Evolutionary conservation across 257 asterid genomes (phyloP).

Genomic region (Linderniella brevidens): DNA sequence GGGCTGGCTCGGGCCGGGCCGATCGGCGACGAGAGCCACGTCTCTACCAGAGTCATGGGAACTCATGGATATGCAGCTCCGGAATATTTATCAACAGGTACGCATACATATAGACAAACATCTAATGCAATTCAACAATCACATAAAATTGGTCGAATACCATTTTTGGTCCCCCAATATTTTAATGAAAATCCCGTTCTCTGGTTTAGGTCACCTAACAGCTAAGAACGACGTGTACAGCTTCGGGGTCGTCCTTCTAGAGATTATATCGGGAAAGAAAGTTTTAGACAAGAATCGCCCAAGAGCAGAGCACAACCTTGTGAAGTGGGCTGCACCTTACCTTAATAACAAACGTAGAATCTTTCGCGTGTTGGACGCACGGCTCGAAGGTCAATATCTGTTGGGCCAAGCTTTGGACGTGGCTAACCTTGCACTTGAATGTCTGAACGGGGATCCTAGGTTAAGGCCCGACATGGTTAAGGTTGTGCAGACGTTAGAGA

Average conservation of each 20-base stretch:
- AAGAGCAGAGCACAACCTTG: slow-evolving; percentile 43
- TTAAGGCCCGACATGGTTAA: slow-evolving; percentile 40
- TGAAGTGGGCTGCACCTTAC: slow-evolving; percentile 56
- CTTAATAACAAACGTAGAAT: slow-evolving; percentile 39
- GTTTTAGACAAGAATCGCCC: slow-evolving; percentile 57
- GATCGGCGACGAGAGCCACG: slow-evolving; percentile 58
- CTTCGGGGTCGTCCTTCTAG: slow-evolving; percentile 64
- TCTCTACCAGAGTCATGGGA: slow-evolving; percentile 72
- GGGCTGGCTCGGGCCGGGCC: slow-evolving; percentile 91
- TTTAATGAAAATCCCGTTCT: no score
- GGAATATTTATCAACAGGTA: slow-evolving; percentile 73
- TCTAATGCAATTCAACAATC: no score
- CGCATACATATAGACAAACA: background rate
- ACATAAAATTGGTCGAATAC: no score
- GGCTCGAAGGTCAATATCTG: slow-evolving; percentile 49
- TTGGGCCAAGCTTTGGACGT: slow-evolving; percentile 24
- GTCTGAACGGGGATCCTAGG: slow-evolving; percentile 35
- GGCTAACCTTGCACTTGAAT: slow-evolving; percentile 37
- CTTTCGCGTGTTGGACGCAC: slow-evolving; percentile 38
- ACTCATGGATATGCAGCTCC: slow-evolving; percentile 90
- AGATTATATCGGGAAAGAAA: slow-evolving; percentile 45
- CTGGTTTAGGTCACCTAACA: slow-evolving; percentile 38
- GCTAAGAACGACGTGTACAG: slow-evolving; percentile 58
- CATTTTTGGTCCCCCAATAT: no score
- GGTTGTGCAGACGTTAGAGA: slow-evolving; percentile 7